Conservation (phyloP, 495 filamentous ascomycete genomes). For the Lasiosphaeris hirsuta region DNA sequence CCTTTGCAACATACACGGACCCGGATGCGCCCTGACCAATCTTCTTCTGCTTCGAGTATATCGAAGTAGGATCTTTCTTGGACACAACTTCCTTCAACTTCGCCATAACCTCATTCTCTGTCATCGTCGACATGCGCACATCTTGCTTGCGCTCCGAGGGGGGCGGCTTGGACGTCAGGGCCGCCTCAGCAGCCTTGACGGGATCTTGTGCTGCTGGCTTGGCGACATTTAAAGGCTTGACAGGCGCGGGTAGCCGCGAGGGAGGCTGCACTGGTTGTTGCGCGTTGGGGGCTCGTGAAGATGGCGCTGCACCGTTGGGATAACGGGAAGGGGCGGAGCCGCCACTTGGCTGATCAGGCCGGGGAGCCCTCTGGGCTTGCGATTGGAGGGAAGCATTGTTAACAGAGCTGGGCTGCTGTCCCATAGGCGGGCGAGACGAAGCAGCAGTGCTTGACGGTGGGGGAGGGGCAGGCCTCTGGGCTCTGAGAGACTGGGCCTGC, state of each 20-base stretch:
- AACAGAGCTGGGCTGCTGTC: slow-evolving; percentile 40
- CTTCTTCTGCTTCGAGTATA: slow-evolving; percentile 98
- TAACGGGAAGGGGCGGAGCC: slow-evolving; percentile 29
- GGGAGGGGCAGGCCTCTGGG: slow-evolving; percentile 50
- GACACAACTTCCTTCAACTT: slow-evolving; percentile 90
- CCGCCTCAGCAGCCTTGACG: slow-evolving; percentile 77
- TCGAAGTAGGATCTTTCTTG: slow-evolving; percentile 83
- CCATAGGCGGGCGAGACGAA: slow-evolving; percentile 36
- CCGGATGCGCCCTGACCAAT: slow-evolving; percentile 97
- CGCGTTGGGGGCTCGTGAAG: slow-evolving; percentile 30
- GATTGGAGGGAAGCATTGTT: slow-evolving; percentile 22
- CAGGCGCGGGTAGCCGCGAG: slow-evolving; percentile 62
- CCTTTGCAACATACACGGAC: slow-evolving; percentile 94
- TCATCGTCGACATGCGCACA: slow-evolving; percentile 96
- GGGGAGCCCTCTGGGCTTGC: slow-evolving; percentile 24
- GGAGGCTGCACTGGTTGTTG: slow-evolving; percentile 45
- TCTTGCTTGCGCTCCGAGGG: slow-evolving; percentile 69
- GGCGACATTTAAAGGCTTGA: slow-evolving; percentile 90
- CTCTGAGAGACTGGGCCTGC: slow-evolving; percentile 46
- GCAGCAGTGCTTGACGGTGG: slow-evolving; percentile 39
- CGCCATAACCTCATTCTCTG: slow-evolving; percentile 94
- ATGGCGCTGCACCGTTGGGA: slow-evolving; percentile 35
- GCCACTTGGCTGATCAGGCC: slow-evolving; percentile 25
- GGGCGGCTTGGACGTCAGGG: slow-evolving; percentile 69
- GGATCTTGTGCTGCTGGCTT: slow-evolving; percentile 66